A percentile compares a stretch with the other conserved stretches of the same genome.
These are phyloP conservation scores for Sicyos baderoa DNA, from an alignment of 306 rosid genomes.

Conservation along the genomic window DNA sequence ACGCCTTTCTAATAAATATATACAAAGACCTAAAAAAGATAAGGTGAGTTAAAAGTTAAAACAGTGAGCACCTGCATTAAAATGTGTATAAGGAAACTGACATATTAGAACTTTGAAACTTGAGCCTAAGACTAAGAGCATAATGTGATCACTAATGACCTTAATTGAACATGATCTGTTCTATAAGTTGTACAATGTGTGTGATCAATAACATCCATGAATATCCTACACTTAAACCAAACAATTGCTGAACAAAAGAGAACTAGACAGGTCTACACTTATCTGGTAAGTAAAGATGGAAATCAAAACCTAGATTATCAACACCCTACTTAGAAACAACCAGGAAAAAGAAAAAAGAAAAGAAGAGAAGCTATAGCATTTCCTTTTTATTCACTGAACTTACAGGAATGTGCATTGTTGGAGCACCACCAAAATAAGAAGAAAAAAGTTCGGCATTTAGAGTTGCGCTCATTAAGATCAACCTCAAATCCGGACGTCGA, in stretches of 20 bases:
- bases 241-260: too few species aligned
- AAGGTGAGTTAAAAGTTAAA: not conserved
- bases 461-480: slow-evolving; percentile 46
- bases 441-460: slow-evolving; percentile 44
- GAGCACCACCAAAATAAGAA: slow-evolving; percentile 43
- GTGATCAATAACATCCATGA: not conserved
- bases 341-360: not conserved
- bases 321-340: slow-evolving; percentile 7
- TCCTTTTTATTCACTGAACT: slow-evolving; percentile 11
- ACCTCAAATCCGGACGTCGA: slow-evolving; percentile 38
- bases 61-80: not conserved
- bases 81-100: slow-evolving; percentile 9
- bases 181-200: too few species aligned
- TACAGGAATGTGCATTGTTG: slow-evolving; percentile 41
- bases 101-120: not conserved
- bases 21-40: not conserved
- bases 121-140: not conserved
- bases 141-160: not conserved
- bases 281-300: not conserved
- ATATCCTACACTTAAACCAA: not conserved
- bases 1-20: not conserved
- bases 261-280: not conserved
- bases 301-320: not conserved
- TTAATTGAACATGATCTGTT: too few species aligned
- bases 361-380: not conserved